Evolutionary conservation across 768 basidiomycete genomes (phyloP).

Genomic region (Calvatia gigantea): DNA sequence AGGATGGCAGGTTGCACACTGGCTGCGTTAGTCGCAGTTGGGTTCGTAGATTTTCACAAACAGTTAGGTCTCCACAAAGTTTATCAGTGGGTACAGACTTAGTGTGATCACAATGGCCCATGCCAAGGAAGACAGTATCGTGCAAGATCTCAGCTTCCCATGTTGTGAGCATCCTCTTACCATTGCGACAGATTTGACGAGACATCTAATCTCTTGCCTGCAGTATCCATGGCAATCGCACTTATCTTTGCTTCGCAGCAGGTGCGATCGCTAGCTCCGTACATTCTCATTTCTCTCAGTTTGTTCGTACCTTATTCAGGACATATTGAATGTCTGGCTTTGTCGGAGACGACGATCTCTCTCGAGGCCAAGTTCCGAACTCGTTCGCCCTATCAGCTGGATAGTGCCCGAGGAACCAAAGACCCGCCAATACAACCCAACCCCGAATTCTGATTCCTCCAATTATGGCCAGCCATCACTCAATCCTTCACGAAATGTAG

Average conservation of each 20-base stretch:
- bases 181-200: not conserved
- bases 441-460: not conserved
- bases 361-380: not conserved
- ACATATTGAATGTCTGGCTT: slow-evolving; percentile 1
- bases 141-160: slow-evolving; percentile 8
- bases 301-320: not conserved
- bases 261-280: not conserved
- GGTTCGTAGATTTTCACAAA: not conserved
- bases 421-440: not conserved
- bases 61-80: not conserved
- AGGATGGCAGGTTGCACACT: slow-evolving; percentile 2
- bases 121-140: not conserved
- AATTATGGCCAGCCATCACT: not conserved
- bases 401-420: not conserved
- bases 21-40: slow-evolving; percentile 1
- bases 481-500: not conserved
- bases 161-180: not conserved
- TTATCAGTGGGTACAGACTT: not conserved
- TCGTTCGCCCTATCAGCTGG: not conserved
- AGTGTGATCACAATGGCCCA: slow-evolving; percentile 1
- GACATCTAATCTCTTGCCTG: too few species aligned
- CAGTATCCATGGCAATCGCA: slow-evolving; percentile 6
- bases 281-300: not conserved
- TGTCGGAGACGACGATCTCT: not conserved
- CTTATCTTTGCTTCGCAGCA: slow-evolving; percentile 2